These are phyloP conservation scores for Hypoxylon sp. DNA, from an alignment of 2,329 filamentous ascomycete species.

Conservation along the genomic window DNA sequence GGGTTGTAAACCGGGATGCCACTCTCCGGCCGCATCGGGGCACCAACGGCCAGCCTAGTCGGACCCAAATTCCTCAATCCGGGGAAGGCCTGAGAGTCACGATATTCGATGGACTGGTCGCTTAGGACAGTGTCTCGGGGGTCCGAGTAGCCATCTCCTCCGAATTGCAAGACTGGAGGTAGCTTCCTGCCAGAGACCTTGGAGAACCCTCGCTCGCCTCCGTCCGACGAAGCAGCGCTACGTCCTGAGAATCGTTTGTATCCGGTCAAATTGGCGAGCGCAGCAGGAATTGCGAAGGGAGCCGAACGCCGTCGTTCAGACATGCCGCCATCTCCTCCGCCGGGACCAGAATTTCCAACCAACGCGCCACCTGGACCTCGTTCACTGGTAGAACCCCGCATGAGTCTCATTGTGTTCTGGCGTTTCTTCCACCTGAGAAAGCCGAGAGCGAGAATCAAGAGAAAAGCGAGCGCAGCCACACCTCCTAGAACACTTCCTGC, in stretches of 20 bases:
- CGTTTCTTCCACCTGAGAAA: slow-evolving; percentile 70
- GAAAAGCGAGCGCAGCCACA: slow-evolving; percentile 70
- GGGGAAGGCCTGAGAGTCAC: slow-evolving; percentile 65
- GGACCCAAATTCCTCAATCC: slow-evolving; percentile 53
- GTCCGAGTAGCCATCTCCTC: slow-evolving; percentile 75
- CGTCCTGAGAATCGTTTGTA: slow-evolving; percentile 56
- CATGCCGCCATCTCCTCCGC: slow-evolving; percentile 57
- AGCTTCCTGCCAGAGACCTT: slow-evolving; percentile 76
- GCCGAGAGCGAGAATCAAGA: slow-evolving; percentile 68
- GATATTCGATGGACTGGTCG: slow-evolving; percentile 64
- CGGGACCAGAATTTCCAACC: slow-evolving; percentile 50
- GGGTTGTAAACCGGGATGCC: slow-evolving; percentile 73
- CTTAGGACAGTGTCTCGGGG: slow-evolving; percentile 61
- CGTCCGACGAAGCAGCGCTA: slow-evolving; percentile 54
- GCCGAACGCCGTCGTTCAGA: slow-evolving; percentile 59
- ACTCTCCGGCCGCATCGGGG: slow-evolving; percentile 72
- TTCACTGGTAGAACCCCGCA: slow-evolving; percentile 60
- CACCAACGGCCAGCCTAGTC: slow-evolving; percentile 66
- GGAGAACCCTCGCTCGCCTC: slow-evolving; percentile 72
- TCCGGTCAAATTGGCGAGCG: slow-evolving; percentile 62
- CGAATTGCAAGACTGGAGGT: slow-evolving; percentile 72
- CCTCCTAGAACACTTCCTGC: slow-evolving; percentile 71
- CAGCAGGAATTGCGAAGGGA: slow-evolving; percentile 64
- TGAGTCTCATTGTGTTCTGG: slow-evolving; percentile 59
- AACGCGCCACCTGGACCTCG: slow-evolving; percentile 54